Percentiles rank a stretch among this genome's conserved stretches.
These are phyloP conservation scores for Saccharomycopsis selenospora DNA, from an alignment of 805 yeast species.

Conservation along the genomic window DNA sequence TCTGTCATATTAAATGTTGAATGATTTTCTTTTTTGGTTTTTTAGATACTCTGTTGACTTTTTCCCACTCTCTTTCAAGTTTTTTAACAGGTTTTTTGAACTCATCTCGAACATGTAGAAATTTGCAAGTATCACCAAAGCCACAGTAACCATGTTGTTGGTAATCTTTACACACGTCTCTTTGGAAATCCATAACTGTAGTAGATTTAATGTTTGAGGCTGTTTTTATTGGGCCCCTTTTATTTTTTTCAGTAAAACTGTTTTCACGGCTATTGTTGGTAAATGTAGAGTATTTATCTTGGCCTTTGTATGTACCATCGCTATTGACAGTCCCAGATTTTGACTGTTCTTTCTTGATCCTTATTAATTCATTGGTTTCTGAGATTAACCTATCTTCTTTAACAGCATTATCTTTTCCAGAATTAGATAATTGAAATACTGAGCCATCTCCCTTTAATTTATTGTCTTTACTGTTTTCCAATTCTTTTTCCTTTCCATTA, in stretches of 20 bases:
- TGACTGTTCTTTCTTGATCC: conserved; percentile 14
- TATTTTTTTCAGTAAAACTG: conserved; percentile 21
- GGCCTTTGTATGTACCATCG: conserved; percentile 29
- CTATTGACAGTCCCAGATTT: conserved; percentile 8
- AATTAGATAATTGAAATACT: conserved; percentile 5
- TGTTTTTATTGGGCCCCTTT: conserved; percentile 35
- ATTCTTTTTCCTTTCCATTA: conserved; percentile 10
- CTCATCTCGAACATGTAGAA: conserved; percentile 84
- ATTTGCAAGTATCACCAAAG: conserved; percentile 95
- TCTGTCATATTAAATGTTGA: no score
- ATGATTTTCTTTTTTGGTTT: conserved; percentile 23
- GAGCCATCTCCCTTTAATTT: neutral
- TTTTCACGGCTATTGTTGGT: conserved; percentile 21
- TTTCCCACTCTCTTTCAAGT: conserved; percentile 65
- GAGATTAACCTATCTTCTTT: conserved; percentile 18
- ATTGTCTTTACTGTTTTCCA: neutral
- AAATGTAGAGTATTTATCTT: conserved; percentile 24
- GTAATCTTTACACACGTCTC: conserved; percentile 91
- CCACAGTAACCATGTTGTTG: conserved; percentile 92
- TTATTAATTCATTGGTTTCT: conserved; percentile 22
- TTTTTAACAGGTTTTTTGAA: conserved; percentile 59
- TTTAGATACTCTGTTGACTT: conserved; percentile 21
- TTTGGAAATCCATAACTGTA: conserved; percentile 76
- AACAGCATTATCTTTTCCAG: conserved; percentile 25
- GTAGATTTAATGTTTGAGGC: conserved; percentile 51